These are phyloP conservation scores for Choiromyces venosus DNA, from an alignment of 495 filamentous ascomycete species.

Conservation along the genomic window DNA sequence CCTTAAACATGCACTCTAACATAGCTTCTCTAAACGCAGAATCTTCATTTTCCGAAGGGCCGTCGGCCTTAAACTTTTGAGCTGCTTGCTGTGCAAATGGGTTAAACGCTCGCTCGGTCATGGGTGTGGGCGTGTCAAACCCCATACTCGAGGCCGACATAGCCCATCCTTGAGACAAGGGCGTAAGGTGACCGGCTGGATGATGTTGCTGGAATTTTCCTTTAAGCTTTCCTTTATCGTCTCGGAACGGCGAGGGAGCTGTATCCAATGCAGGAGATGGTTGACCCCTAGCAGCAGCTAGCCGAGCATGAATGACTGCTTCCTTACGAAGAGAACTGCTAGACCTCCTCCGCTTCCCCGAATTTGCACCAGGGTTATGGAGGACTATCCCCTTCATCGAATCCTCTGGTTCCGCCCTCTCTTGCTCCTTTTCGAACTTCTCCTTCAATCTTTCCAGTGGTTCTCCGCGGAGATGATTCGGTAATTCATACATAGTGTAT, in stretches of 20 bases:
- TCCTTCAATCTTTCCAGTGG: slow-evolving; percentile 83
- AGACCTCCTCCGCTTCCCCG: slow-evolving; percentile 62
- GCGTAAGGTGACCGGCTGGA: slow-evolving; percentile 6
- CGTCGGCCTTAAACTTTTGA: slow-evolving; percentile 37
- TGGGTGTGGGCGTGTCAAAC: slow-evolving; percentile 19
- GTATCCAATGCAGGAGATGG: slow-evolving; percentile 40
- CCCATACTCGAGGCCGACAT: slow-evolving; percentile 17
- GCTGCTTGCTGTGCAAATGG: slow-evolving; percentile 40
- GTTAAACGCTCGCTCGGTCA: slow-evolving; percentile 40
- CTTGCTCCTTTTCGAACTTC: slow-evolving; percentile 80
- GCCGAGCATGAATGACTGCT: slow-evolving; percentile 60
- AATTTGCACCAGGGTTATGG: slow-evolving; percentile 65
- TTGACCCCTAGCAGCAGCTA: slow-evolving; percentile 38
- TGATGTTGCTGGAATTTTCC: slow-evolving; percentile 16
- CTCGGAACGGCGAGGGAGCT: slow-evolving; percentile 32
- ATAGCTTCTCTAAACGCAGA: slow-evolving; percentile 81
- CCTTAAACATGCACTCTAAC: slow-evolving; percentile 90
- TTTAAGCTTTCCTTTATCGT: slow-evolving; percentile 11
- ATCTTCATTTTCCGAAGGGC: slow-evolving; percentile 60
- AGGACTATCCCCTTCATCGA: slow-evolving; percentile 89
- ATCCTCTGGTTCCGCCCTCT: slow-evolving; percentile 78
- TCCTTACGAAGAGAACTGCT: slow-evolving; percentile 74
- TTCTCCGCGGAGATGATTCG: slow-evolving; percentile 80
- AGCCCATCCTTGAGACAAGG: slow-evolving; percentile 31
- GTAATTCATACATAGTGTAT: slow-evolving; percentile 84